Percentiles rank a stretch among this genome's conserved stretches.
Conservation (phyloP, 2,329 filamentous ascomycete species). For the Penicillium polonicum region DNA sequence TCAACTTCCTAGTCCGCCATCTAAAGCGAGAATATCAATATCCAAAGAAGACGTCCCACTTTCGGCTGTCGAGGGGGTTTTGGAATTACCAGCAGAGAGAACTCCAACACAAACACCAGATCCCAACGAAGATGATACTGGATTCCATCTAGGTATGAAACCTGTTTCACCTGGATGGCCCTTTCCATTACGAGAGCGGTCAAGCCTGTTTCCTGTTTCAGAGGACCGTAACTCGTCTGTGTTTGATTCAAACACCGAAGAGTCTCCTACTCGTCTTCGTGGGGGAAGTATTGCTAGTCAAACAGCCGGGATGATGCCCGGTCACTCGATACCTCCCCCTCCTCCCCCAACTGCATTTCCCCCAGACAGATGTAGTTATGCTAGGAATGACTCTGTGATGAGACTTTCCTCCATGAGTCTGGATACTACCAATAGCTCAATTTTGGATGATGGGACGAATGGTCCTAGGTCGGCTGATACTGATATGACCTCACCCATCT, state of each 20-base stretch:
- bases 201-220: constrained; percentile 25
- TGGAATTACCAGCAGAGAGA: constrained; percentile 38
- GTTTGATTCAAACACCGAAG: constrained; percentile 27
- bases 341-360: constrained; percentile 34
- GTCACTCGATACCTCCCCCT: constrained; percentile 39
- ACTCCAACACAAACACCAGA: constrained; percentile 40
- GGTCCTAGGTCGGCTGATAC: constrained; percentile 30
- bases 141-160: constrained; percentile 27
- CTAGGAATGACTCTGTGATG: constrained; percentile 36
- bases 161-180: constrained; percentile 35
- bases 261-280: constrained; percentile 27
- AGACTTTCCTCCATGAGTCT: constrained; percentile 39
- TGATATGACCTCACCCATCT: constrained; percentile 31
- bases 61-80: constrained; percentile 37
- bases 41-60: constrained; percentile 33
- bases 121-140: constrained; percentile 24
- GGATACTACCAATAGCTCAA: constrained; percentile 41
- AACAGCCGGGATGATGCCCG: constrained; percentile 35
- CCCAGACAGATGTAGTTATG: constrained; percentile 34
- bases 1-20: constrained; percentile 23
- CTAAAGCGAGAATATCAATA: constrained; percentile 19
- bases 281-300: constrained; percentile 37
- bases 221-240: constrained; percentile 22
- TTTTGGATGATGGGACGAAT: constrained; percentile 34
- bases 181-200: constrained; percentile 21